A percentile compares a stretch with the other conserved stretches of the same genome.
phyloP scores from a whole-genome alignment of 306 rosid genomes.

The Trifolium pratense region DNA sequence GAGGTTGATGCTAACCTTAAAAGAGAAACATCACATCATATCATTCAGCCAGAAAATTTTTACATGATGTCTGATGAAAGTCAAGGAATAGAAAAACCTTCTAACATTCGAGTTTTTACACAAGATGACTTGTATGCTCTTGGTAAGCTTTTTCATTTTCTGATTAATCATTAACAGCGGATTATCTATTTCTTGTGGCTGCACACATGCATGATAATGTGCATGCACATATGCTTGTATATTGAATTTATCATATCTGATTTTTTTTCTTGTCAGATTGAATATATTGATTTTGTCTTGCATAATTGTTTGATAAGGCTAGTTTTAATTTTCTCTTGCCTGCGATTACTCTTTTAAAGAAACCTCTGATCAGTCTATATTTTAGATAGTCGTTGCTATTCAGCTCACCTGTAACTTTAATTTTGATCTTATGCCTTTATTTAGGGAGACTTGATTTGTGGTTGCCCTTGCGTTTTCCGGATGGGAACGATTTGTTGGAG shows the following conservation, averaged over 20 bases:
- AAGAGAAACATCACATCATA: slow-evolving; percentile 45
- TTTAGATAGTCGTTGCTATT: too few relatives aligned
- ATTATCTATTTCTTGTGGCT: slow-evolving; percentile 28
- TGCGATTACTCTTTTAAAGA: background rate
- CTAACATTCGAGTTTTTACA: slow-evolving; percentile 39
- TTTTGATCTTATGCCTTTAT: slow-evolving; percentile 43
- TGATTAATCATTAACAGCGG: slow-evolving; percentile 13
- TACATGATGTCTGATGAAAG: slow-evolving; percentile 56
- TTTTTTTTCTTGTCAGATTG: slow-evolving; percentile 11
- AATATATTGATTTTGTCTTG: slow-evolving; percentile 27
- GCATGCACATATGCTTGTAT: background rate
- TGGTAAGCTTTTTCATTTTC: slow-evolving; percentile 50
- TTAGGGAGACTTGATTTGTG: slow-evolving; percentile 67
- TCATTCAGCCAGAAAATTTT: slow-evolving; percentile 55
- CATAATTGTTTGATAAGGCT: slow-evolving; percentile 24
- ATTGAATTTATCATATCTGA: slow-evolving; percentile 25
- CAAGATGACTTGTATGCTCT: slow-evolving; percentile 57
- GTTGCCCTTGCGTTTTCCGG: slow-evolving; percentile 70
- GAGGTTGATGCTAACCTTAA: slow-evolving; percentile 44
- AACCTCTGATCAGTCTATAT: slow-evolving; percentile 25
- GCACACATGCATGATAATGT: background rate
- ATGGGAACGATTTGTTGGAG: slow-evolving; percentile 49
- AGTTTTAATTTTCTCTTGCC: slow-evolving; percentile 14
- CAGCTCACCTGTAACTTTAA: too few relatives aligned
- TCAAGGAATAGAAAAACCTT: slow-evolving; percentile 44